Conservation (phyloP, 2,329 filamentous ascomycete species). For the Monosporascus cannonballus region DNA sequence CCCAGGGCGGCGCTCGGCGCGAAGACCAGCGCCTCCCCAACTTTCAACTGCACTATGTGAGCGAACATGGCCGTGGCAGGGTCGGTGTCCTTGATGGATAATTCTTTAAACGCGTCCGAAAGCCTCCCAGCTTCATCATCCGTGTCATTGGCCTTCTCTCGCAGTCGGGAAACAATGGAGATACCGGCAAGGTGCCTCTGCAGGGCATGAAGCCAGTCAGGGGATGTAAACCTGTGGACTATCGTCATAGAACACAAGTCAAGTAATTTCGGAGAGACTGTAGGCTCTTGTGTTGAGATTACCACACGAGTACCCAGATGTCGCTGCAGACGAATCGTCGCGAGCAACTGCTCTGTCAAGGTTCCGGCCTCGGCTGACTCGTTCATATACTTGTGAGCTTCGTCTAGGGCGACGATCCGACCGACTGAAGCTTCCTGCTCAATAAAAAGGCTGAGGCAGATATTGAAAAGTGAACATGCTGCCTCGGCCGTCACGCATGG, state of each 20-base stretch:
- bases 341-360: constrained; percentile 57
- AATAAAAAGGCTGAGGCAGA: constrained; percentile 61
- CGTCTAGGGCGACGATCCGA: constrained; percentile 64
- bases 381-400: constrained; percentile 73
- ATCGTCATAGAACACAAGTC: constrained; percentile 68
- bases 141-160: neutral
- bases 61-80: constrained; percentile 29
- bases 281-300: constrained; percentile 74
- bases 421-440: constrained; percentile 44
- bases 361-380: constrained; percentile 44
- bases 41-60: constrained; percentile 39
- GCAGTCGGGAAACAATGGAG: constrained; percentile 9
- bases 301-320: constrained; percentile 62
- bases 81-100: neutral
- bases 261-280: constrained; percentile 59
- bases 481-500: constrained; percentile 61
- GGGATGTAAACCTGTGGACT: constrained; percentile 65
- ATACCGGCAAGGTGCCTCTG: constrained; percentile 41
- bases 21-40: constrained; percentile 44
- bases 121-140: neutral
- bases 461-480: constrained; percentile 67
- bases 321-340: constrained; percentile 62
- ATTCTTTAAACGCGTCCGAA: constrained; percentile 1
- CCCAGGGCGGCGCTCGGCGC: constrained; percentile 36
- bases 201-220: constrained; percentile 50